phyloP scores from a whole-genome alignment of 2,329 filamentous ascomycete species.

The Coleophoma crateriformis region DNA sequence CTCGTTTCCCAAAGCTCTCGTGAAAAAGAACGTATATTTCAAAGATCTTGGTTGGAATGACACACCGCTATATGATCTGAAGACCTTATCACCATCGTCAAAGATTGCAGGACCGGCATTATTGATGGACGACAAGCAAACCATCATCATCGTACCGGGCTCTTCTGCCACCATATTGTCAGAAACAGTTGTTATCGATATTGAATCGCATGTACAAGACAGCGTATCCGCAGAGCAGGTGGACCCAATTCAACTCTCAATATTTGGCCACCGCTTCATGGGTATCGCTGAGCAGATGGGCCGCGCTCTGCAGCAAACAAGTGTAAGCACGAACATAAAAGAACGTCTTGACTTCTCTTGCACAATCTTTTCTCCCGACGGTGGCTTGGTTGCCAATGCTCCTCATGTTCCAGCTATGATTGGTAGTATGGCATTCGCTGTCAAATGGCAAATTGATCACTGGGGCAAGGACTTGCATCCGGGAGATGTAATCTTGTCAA shows the following conservation, averaged over 20 bases:
- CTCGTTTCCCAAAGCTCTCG: conserved; percentile 37
- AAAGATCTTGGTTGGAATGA: conserved; percentile 47
- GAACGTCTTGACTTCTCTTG: conserved; percentile 77
- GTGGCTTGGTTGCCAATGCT: conserved; percentile 69
- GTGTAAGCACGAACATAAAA: conserved; percentile 71
- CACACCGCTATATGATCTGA: conserved; percentile 76
- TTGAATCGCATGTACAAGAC: not conserved
- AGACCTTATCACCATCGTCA: not conserved
- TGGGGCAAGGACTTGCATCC: conserved; percentile 71
- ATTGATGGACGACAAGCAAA: conserved; percentile 80
- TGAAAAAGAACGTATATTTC: conserved; percentile 52
- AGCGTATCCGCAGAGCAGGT: conserved; percentile 34
- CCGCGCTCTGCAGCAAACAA: conserved; percentile 69
- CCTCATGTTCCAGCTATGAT: conserved; percentile 64
- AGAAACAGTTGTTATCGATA: conserved; percentile 80
- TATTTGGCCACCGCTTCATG: conserved; percentile 78
- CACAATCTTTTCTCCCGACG: conserved; percentile 67
- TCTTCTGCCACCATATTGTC: conserved; percentile 66
- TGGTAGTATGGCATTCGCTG: conserved; percentile 57
- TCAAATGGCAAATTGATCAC: conserved; percentile 68
- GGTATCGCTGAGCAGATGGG: conserved; percentile 80
- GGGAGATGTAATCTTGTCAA: conserved; percentile 74
- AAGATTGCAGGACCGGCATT: conserved; percentile 64
- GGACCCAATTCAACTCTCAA: conserved; percentile 67
- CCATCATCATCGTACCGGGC: conserved; percentile 77